These are phyloP conservation scores for Calonectria pauciramosa DNA, from an alignment of 2,329 filamentous ascomycete genomes.

Conservation along the genomic window DNA sequence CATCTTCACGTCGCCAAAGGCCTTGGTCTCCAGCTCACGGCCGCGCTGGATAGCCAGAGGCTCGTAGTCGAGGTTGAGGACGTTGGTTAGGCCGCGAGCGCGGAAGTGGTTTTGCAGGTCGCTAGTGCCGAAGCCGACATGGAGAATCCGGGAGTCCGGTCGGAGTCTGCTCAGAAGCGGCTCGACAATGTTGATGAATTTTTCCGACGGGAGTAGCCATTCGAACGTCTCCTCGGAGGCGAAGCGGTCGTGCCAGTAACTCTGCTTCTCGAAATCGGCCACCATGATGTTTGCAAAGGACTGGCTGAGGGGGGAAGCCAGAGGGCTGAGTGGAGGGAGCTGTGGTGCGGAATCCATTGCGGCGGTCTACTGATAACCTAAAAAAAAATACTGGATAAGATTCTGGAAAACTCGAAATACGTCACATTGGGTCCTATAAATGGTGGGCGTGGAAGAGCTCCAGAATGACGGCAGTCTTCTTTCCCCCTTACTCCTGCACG, in stretches of 20 bases:
- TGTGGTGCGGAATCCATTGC: constrained; percentile 24
- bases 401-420: background rate
- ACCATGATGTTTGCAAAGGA: constrained; percentile 39
- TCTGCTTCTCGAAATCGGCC: constrained; percentile 62
- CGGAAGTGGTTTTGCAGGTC: constrained; percentile 64
- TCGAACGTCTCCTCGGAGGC: constrained; percentile 60
- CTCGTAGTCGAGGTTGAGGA: constrained; percentile 66
- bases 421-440: constrained; percentile 7
- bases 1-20: constrained; percentile 60
- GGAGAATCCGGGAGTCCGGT: constrained; percentile 54
- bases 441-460: background rate
- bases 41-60: constrained; percentile 61
- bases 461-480: background rate
- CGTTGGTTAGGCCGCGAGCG: constrained; percentile 53
- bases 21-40: constrained; percentile 53
- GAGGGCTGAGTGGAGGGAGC: constrained; percentile 36
- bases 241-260: constrained; percentile 65
- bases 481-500: constrained; percentile 8
- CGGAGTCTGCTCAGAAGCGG: constrained; percentile 52
- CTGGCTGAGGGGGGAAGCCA: constrained; percentile 29
- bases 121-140: constrained; percentile 65
- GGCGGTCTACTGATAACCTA: background rate
- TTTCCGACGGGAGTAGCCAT: constrained; percentile 60
- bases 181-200: constrained; percentile 56
- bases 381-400: background rate